Evolutionary conservation across 2,329 filamentous ascomycete species (phyloP), one percentile per base, ranked within the genome.

Genomic region (Fusarium nelsonii): DNA sequence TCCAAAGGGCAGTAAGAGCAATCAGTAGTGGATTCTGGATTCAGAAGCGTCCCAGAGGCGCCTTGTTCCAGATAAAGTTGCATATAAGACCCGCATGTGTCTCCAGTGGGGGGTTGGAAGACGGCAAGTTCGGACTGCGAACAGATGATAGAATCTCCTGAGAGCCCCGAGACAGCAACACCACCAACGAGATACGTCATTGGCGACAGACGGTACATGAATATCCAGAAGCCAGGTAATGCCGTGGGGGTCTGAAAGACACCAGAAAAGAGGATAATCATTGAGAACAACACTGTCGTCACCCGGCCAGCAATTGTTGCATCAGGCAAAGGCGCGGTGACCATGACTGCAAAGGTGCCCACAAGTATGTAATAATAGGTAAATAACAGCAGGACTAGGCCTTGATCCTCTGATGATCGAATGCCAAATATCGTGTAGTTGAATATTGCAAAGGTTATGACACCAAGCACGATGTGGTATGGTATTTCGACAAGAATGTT

Each of bases 181-280:
- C 52, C 52, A 4, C 52, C 52, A 39, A 56, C 43, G n/a, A 56
- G 43, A 56, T 56, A 56, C 2, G 52, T 56, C 52, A 56, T 49
- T 2, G 53, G 53, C 1, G 53, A 56, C 5, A 56, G 18, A 6
- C 53, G 53, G 77, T 92, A 80, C 91, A 93, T 93, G 80, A 92
- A 93, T 64, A 88, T 88, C 91, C 91, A 94, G 81, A 93, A 93
- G 0, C 87, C 84, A 0, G 91, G 91, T 2, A 93, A 82, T 0
- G 84, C 82, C 5, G 74, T 63, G 0, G 89, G 86, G 0, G 84
- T 78, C 63, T 90, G 87, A 55, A 93, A 79, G 5, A 92, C 90
- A 75, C 90, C 84, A 72, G 85, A 87, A 81, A 91, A 91, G 37
- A 88, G 79, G 65, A 82, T 85, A 76, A 91, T 83, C 28, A 87